Evolutionary conservation across 106 monocot genomes (phyloP).

Genomic region (Chionographis japonica): DNA sequence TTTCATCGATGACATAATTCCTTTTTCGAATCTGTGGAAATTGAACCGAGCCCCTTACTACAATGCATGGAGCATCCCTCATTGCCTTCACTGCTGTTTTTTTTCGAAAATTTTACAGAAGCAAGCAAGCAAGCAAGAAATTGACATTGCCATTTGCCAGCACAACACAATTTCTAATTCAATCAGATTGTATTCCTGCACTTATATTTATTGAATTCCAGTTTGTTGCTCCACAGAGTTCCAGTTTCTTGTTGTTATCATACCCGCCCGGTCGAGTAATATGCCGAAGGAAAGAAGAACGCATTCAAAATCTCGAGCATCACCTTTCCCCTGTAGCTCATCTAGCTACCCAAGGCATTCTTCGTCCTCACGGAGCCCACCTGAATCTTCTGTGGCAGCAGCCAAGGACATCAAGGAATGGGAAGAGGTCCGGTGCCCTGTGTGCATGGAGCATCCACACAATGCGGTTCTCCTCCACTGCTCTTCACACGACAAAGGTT

Average conservation of each 20-base stretch:
- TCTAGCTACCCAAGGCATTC: conserved; percentile 20
- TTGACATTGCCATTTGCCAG: no score
- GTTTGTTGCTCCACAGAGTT: not conserved
- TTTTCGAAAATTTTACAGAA: not conserved
- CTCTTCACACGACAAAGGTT: conserved; percentile 66
- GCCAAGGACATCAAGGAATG: conserved; percentile 53
- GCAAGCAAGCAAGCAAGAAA: not conserved
- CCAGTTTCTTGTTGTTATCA: not conserved
- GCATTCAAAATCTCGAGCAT: conserved; percentile 35
- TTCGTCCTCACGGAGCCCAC: conserved; percentile 7
- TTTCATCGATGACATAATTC: no score
- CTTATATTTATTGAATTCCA: no score
- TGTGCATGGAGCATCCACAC: conserved; percentile 97
- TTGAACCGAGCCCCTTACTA: no score
- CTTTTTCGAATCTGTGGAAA: no score
- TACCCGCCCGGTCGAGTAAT: not conserved
- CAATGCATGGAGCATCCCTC: not conserved
- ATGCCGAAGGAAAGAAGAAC: conserved; percentile 83
- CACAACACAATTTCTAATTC: no score
- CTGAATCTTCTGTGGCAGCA: conserved; percentile 10
- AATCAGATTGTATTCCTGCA: not conserved
- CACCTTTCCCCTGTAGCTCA: conserved; percentile 42
- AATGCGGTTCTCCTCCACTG: conserved; percentile 90
- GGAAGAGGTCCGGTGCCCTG: conserved; percentile 77
- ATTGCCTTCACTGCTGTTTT: not conserved